phyloP scores from a whole-genome alignment of 169 alveolate genomes.

The Miamiensis avidus region DNA sequence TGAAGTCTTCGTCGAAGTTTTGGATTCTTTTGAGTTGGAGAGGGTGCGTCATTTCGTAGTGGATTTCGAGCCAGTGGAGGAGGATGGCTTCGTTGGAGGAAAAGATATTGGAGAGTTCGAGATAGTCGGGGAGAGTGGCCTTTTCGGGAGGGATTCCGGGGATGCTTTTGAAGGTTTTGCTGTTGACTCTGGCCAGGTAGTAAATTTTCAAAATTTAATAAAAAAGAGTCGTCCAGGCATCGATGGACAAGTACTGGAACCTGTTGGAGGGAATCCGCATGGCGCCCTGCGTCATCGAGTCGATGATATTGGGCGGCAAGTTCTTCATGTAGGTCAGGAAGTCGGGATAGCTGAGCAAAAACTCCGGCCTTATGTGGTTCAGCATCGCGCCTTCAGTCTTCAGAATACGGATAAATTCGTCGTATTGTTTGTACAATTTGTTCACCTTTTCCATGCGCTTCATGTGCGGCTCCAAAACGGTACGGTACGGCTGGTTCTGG shows the following conservation, averaged over 20 bases:
- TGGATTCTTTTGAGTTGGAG: conserved; percentile 59
- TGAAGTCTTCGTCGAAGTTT: conserved; percentile 83
- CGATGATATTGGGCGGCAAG: conserved; percentile 33
- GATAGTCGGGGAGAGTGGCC: conserved; percentile 51
- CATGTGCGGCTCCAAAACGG: conserved; percentile 28
- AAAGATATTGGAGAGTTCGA: conserved; percentile 35
- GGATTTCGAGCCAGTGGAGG: conserved; percentile 35
- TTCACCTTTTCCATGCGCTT: conserved; percentile 60
- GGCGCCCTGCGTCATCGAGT: conserved; percentile 13
- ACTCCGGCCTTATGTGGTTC: conserved; percentile 88
- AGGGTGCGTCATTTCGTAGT: conserved; percentile 80
- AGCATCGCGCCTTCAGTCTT: conserved; percentile 88
- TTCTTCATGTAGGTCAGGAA: conserved; percentile 52
- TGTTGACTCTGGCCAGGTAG: conserved; percentile 85
- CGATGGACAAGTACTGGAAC: conserved; percentile 79
- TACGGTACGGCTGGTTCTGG: conserved; percentile 27
- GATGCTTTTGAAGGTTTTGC: conserved; percentile 67
- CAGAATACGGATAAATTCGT: conserved; percentile 75
- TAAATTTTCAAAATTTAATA: conserved; percentile 88
- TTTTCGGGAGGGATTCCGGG: conserved; percentile 74
- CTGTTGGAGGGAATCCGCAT: conserved; percentile 38
- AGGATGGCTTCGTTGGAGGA: conserved; percentile 30
- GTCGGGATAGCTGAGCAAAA: conserved; percentile 66
- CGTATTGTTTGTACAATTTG: conserved; percentile 57
- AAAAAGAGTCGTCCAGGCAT: conserved; percentile 88